Evolutionary conservation across 495 filamentous ascomycete genomes (phyloP), one percentile per base, ranked within the genome.

Genomic region (Penicillium longicatenatum): DNA sequence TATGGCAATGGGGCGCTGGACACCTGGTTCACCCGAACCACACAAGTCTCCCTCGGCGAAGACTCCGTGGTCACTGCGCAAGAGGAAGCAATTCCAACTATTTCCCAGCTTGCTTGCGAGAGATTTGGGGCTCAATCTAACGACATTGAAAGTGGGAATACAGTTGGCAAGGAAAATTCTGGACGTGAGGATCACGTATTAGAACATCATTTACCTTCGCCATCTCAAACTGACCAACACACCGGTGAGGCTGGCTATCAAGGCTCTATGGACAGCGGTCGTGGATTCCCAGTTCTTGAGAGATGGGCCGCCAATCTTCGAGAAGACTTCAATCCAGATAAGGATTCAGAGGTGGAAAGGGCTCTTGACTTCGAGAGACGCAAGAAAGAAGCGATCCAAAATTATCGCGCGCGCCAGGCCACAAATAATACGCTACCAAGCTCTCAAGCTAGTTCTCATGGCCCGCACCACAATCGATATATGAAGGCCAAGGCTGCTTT

Each of bases 311-410:
- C 72, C 20, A 68, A 57, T 22, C 61, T 77, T n/a, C 70, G 74
- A 17, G 57, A 62, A 42, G 64, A 52, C 6, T 60, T 68, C 19
- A 56, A 55, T 11, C 3, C 55, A 2, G 53, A 45, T 17, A 52
- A 51, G 1, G 58, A 59, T 2, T 45, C 66, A 6, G 71, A 70
- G 21, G 31, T 77, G 4, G 73, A 76, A 49, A 61, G 58, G 29
- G 75, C 75, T 11, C 62, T 78, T 14, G 76, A 78, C 20, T 78
- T 78, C 43, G 76, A 78, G 49, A 59, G 50, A 7, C 65, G 75
- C n/a, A 78, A 79, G 59, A 71, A 64, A 58, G 70, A 73, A 19
- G 76, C 70, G 14, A 75, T 73, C 12, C 55, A 65, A 42, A 55
- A 54, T 29, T 57, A 60, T 22, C 72, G 75, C 10, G 51, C 59